Evolutionary conservation across 2,329 filamentous ascomycete species (phyloP).

Genomic region (Hyphodiscus sp.): DNA sequence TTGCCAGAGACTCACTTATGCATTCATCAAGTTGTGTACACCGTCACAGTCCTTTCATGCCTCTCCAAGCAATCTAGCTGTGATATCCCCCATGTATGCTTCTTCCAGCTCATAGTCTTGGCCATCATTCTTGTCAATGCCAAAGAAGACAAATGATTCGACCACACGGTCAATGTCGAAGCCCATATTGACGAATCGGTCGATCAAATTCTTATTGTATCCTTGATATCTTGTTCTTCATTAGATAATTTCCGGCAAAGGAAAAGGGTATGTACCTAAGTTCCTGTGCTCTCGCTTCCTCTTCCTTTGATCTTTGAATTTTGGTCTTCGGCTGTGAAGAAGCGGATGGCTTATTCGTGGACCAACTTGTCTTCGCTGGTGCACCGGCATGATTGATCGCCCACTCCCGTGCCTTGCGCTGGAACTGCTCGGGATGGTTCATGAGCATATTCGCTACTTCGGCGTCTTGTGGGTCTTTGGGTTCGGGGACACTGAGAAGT

Average conservation of each 20-base stretch:
- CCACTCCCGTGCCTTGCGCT: slow-evolving; percentile 82
- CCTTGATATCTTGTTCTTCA: slow-evolving; percentile 66
- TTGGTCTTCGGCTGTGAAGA: slow-evolving; percentile 24
- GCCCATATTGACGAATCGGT: slow-evolving; percentile 84
- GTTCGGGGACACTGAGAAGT: slow-evolving; percentile 87
- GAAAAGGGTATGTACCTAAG: slow-evolving; percentile 15
- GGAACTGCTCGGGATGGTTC: slow-evolving; percentile 70
- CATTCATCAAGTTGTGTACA: neutral
- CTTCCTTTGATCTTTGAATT: slow-evolving; percentile 22
- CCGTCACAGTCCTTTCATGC: slow-evolving; percentile 30
- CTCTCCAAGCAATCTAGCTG: slow-evolving; percentile 76
- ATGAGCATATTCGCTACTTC: slow-evolving; percentile 91
- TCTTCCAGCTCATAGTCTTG: slow-evolving; percentile 83
- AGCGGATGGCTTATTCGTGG: slow-evolving; percentile 35
- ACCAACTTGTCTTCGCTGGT: slow-evolving; percentile 47
- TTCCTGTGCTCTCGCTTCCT: slow-evolving; percentile 20
- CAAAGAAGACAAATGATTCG: slow-evolving; percentile 71
- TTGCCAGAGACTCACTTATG: neutral
- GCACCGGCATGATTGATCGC: slow-evolving; percentile 78
- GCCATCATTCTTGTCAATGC: slow-evolving; percentile 72
- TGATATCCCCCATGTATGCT: slow-evolving; percentile 85
- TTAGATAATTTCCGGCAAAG: slow-evolving; percentile 9
- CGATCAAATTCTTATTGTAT: slow-evolving; percentile 77
- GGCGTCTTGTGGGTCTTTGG: slow-evolving; percentile 93
- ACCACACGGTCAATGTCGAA: slow-evolving; percentile 86